phyloP scores from a whole-genome alignment of 495 filamentous ascomycete species.

The Ramalina intermedia region DNA sequence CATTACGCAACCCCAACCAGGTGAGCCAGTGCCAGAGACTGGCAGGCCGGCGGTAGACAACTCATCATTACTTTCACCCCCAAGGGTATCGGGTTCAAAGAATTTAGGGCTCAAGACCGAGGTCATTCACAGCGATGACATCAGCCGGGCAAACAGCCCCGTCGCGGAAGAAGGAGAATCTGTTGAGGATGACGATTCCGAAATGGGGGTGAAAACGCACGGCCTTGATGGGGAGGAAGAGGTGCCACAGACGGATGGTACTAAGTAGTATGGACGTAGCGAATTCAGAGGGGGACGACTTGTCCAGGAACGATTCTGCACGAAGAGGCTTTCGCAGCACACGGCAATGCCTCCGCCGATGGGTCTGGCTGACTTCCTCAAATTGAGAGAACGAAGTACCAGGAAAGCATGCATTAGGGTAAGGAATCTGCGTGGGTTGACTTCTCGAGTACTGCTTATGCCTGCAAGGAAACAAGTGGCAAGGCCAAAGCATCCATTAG shows the following conservation, averaged over 20 bases:
- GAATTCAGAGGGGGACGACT: neutral
- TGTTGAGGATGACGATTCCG: slow-evolving; percentile 22
- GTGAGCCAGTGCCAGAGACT: slow-evolving; percentile 53
- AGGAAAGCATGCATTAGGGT: too few relatives aligned
- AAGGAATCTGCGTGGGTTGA: too few relatives aligned
- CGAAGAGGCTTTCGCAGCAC: too few relatives aligned
- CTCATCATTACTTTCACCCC: slow-evolving; percentile 21
- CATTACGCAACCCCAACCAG: slow-evolving; percentile 43
- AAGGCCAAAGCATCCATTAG: too few relatives aligned
- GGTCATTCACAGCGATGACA: slow-evolving; percentile 41
- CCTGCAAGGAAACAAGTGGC: too few relatives aligned
- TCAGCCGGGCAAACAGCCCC: slow-evolving; percentile 52
- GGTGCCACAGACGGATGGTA: neutral
- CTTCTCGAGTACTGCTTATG: too few relatives aligned
- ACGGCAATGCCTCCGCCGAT: too few relatives aligned
- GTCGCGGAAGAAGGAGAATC: slow-evolving; percentile 32
- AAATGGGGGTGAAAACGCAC: slow-evolving; percentile 19
- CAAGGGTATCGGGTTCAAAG: slow-evolving; percentile 31
- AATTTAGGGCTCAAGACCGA: slow-evolving; percentile 51
- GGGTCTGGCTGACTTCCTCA: too few relatives aligned
- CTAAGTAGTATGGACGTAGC: neutral
- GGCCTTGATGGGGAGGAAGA: slow-evolving; percentile 20
- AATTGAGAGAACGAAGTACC: too few relatives aligned
- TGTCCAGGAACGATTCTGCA: too few relatives aligned
- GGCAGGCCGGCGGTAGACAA: slow-evolving; percentile 59